Conservation (phyloP, 108 stramenopile species). For the Skeletonema menzelii region DNA sequence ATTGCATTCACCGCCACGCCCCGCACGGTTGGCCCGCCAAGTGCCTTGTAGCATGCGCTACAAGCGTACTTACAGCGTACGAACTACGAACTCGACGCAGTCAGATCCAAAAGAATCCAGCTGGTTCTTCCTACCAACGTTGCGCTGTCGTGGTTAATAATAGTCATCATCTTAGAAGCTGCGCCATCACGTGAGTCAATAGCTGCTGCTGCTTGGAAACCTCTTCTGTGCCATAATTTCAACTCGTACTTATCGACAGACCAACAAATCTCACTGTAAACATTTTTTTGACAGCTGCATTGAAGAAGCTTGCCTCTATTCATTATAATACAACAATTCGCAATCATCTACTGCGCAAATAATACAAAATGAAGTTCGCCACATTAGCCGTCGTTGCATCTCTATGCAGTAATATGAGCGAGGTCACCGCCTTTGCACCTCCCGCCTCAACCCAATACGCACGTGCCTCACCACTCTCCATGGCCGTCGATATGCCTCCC, state of each 20-base stretch:
- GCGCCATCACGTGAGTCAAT: too few species aligned
- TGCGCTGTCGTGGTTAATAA: too few species aligned
- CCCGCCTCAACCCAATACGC: conserved; percentile 5
- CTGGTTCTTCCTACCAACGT: too few species aligned
- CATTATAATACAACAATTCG: not conserved
- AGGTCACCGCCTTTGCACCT: conserved; percentile 35
- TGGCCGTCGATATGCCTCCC: conserved; percentile 44
- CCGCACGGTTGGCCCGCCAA: too few species aligned
- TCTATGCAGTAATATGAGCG: conserved; percentile 13
- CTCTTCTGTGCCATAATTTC: not conserved
- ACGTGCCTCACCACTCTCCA: conserved; percentile 8
- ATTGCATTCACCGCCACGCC: too few species aligned
- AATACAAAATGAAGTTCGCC: conserved; percentile 43
- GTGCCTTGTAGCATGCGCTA: too few species aligned
- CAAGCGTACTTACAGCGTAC: too few species aligned
- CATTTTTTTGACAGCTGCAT: too few species aligned
- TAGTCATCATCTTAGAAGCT: too few species aligned
- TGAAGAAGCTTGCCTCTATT: too few species aligned
- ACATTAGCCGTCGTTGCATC: conserved; percentile 30
- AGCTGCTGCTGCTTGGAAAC: not conserved
- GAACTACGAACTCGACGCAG: too few species aligned
- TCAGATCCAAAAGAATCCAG: too few species aligned
- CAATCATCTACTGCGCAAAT: not conserved
- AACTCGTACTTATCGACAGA: not conserved
- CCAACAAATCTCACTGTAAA: not conserved